A percentile compares a stretch with the other conserved stretches of the same genome.
These are phyloP conservation scores for Ilyonectria robusta DNA, from an alignment of 2,329 filamentous ascomycete genomes.

Conservation along the genomic window DNA sequence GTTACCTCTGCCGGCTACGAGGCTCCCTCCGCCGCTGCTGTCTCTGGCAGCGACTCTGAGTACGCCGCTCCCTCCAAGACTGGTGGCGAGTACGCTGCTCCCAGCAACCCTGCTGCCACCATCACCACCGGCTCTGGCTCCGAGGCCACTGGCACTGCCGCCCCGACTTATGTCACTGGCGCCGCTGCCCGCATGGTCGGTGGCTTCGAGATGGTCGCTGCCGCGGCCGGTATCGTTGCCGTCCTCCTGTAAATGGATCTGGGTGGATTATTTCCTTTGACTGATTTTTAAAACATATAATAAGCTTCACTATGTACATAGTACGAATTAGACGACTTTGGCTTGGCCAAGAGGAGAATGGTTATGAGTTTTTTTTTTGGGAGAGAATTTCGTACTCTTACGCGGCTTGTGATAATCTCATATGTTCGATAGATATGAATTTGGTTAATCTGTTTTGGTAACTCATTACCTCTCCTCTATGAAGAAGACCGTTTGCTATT, in stretches of 20 bases:
- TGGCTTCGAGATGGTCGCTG: conserved; percentile 48
- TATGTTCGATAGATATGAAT: background rate
- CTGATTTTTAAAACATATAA: conserved; percentile 41
- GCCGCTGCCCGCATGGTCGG: conserved; percentile 51
- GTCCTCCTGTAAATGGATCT: conserved; percentile 52
- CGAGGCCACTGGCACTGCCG: conserved; percentile 32
- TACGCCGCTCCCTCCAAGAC: background rate
- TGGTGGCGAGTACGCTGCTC: conserved; percentile 8
- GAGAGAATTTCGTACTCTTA: conserved; percentile 24
- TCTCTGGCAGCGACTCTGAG: background rate
- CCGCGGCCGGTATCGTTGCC: conserved; percentile 51
- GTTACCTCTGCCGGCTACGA: conserved; percentile 19
- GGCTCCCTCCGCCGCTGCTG: background rate
- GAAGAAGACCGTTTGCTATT: background rate
- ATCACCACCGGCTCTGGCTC: conserved; percentile 34
- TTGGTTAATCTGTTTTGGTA: background rate
- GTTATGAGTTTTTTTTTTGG: conserved; percentile 42
- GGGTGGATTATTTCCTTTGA: conserved; percentile 39
- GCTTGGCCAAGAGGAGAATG: conserved; percentile 44
- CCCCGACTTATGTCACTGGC: conserved; percentile 46
- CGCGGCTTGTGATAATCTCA: background rate
- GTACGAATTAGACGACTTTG: conserved; percentile 47
- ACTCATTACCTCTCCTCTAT: background rate
- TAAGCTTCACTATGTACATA: conserved; percentile 49
- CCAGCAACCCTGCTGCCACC: conserved; percentile 42